phyloP scores from a whole-genome alignment of 2,329 filamentous ascomycete species.

The Seiridium unicorne region DNA sequence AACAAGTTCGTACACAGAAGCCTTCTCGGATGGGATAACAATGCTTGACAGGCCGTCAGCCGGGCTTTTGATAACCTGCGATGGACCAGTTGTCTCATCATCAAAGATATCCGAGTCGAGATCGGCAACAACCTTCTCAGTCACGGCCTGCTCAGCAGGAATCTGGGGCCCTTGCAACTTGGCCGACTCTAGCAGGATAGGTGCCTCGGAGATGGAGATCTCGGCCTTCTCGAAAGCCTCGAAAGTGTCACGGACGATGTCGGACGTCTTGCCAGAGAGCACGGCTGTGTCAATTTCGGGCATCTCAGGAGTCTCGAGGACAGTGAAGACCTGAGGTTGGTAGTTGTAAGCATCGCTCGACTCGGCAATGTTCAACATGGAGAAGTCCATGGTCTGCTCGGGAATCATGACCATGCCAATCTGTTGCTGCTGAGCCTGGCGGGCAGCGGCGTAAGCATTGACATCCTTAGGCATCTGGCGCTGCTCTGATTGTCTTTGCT shows the following conservation, averaged over 20 bases:
- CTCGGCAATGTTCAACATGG: conserved; percentile 61
- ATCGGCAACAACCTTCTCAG: conserved; percentile 23
- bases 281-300: conserved; percentile 60
- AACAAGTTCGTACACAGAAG: conserved; percentile 62
- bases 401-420: conserved; percentile 83
- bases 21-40: conserved; percentile 63
- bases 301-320: conserved; percentile 67
- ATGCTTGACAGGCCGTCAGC: conserved; percentile 37
- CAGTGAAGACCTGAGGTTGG: conserved; percentile 71
- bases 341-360: conserved; percentile 51
- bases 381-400: conserved; percentile 74
- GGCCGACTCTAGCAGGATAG: conserved; percentile 27
- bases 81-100: conserved; percentile 37
- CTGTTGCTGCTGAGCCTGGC: conserved; percentile 59
- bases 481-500: conserved; percentile 41
- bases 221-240: conserved; percentile 55
- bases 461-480: conserved; percentile 63
- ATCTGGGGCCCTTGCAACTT: conserved; percentile 29
- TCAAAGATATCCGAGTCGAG: conserved; percentile 60
- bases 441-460: conserved; percentile 55
- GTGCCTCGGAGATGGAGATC: conserved; percentile 50
- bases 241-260: conserved; percentile 46
- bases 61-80: conserved; percentile 35
- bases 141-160: conserved; percentile 17
- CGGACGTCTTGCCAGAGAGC: conserved; percentile 70